phyloP scores from a whole-genome alignment of 306 rosid species.

The Rosa persica region DNA sequence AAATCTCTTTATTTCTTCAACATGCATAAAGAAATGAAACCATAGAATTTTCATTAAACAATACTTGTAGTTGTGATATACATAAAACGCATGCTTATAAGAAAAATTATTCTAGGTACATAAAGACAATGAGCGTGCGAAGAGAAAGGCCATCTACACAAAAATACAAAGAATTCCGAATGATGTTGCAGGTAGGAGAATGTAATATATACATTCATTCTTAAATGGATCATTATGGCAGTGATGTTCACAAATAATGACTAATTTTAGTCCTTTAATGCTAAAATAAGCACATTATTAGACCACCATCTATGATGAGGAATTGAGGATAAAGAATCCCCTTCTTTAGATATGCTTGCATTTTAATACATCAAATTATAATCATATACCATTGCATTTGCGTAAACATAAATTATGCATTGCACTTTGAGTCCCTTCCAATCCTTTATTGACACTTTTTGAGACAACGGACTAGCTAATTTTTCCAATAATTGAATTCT shows the following conservation, averaged over 20 bases:
- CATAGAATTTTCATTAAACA: not conserved
- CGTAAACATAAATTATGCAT: not conserved
- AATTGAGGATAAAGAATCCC: not conserved
- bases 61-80: not conserved
- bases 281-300: not conserved
- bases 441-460: not conserved
- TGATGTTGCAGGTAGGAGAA: not conserved
- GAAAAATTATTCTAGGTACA: not conserved
- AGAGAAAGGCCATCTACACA: not conserved
- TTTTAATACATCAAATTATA: not conserved
- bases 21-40: not conserved
- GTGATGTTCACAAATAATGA: not conserved
- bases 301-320: not conserved
- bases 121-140: not conserved
- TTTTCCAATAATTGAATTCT: not conserved
- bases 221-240: not conserved
- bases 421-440: slow-evolving; percentile 10
- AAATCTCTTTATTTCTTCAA: not conserved
- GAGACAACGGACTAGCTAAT: not conserved
- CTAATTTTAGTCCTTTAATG: not conserved
- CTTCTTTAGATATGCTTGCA: not conserved
- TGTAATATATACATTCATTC: not conserved
- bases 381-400: not conserved
- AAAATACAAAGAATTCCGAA: not conserved
- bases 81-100: not conserved